Evolutionary conservation across 1,284 basidiomycete genomes (phyloP).

Genomic region (Sporisorium sorghi): DNA sequence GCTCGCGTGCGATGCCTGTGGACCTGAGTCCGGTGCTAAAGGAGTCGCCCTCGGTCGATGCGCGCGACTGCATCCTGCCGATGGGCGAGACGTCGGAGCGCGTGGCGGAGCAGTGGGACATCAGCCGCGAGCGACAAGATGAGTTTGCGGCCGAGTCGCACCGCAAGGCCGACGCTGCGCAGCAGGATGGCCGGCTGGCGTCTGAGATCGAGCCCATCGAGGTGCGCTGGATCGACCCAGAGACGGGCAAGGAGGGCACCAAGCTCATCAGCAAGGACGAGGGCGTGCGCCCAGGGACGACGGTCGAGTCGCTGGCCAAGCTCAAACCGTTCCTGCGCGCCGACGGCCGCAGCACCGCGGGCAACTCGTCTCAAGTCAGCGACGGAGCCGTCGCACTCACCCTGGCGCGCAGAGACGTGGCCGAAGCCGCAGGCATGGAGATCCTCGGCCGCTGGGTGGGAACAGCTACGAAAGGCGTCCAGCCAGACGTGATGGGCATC

Average conservation of each 20-base stretch:
- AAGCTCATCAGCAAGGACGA: constrained; percentile 64
- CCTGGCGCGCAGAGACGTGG: constrained; percentile 60
- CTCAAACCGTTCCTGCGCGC: constrained; percentile 65
- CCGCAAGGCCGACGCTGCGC: constrained; percentile 57
- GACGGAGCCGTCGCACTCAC: constrained; percentile 66
- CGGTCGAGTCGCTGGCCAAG: constrained; percentile 52
- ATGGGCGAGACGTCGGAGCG: constrained; percentile 67
- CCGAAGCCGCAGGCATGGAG: constrained; percentile 62
- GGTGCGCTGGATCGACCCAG: constrained; percentile 57
- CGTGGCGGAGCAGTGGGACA: constrained; percentile 61
- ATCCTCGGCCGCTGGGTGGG: constrained; percentile 64
- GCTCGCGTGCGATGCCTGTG: constrained; percentile 66
- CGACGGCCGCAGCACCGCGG: constrained; percentile 60
- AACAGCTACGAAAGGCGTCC: constrained; percentile 61
- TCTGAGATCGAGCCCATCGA: constrained; percentile 65
- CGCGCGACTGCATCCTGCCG: constrained; percentile 68
- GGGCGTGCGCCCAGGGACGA: constrained; percentile 60
- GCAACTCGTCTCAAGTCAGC: constrained; percentile 66
- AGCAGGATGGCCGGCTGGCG: constrained; percentile 56
- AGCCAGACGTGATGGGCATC: constrained; percentile 67
- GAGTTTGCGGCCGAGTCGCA: constrained; percentile 62
- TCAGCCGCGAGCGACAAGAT: constrained; percentile 60
- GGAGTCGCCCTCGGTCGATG: constrained; percentile 58
- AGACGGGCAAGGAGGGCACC: constrained; percentile 58
- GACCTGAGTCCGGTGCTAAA: constrained; percentile 66